Evolutionary conservation across 805 yeast species (phyloP), one percentile per base, ranked within the genome.

Genomic region (Jamesozyma lodderae): DNA sequence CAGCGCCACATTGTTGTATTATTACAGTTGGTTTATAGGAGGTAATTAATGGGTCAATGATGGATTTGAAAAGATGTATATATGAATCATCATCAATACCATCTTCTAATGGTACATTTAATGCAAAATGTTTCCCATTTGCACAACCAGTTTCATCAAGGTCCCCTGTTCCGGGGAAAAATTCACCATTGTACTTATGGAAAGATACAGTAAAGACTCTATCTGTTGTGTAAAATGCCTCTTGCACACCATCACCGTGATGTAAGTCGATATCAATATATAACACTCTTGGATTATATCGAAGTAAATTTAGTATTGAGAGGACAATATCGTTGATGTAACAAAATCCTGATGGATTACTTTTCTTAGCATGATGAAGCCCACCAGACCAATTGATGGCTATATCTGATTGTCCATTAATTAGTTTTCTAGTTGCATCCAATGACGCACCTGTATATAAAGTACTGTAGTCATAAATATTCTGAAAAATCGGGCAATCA

Each of bases 1-100:
- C 99, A 21, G 96, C 98, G 34, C 99, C 99, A 67, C 96, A 87
- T 63, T 92, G 99, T 47, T 88, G 75, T n/a, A 92, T 96, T 44
- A 92, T 81, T 0, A 95, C 96, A 7, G 94, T 77, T 1, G 99
- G 99, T 62, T 84, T 95, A 63, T 82, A 92, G 41, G 79, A 76
- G 31, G 77, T 71, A 45, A 94, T 82, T 30, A 87, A 73, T 3
- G 96, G 97, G 59, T 87, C 96, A 50, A 94, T 79, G 34, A 92
- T 75, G 14, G 92, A 78, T 63, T 79, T 83, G 57, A 56, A 58
- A 6, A 58, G 45, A 28, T 55, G 53, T 9, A 57, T 54, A 58
- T 77, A 62, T 48, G 75, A 60, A 47, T 67, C 84, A 61, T 92
- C 98, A 57, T 92, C 97, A 38, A 92, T 90, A 31, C 98, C 96